A percentile compares a stretch with the other conserved stretches of the same genome.
These are phyloP conservation scores for Letharia lupina DNA, from an alignment of 495 filamentous ascomycete genomes.

Conservation along the genomic window DNA sequence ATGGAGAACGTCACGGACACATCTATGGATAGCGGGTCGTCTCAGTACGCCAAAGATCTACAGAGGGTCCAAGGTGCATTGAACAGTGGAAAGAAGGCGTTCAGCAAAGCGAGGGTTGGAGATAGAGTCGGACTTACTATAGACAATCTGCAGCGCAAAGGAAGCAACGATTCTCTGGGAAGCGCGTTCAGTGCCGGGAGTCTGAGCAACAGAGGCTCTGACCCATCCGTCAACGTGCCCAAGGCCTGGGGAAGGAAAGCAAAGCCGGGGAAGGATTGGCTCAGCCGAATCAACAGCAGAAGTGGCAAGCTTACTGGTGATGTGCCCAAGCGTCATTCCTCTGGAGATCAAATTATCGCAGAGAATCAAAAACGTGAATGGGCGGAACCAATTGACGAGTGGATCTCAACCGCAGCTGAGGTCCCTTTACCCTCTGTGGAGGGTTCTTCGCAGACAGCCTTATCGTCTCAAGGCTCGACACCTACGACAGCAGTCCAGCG, in stretches of 20 bases:
- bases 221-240: conserved; percentile 49
- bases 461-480: conserved; percentile 29
- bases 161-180: conserved; percentile 26
- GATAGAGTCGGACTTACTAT: conserved; percentile 33
- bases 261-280: conserved; percentile 45
- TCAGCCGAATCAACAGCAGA: conserved; percentile 31
- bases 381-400: conserved; percentile 22
- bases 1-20: conserved; percentile 30
- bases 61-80: conserved; percentile 37
- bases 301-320: conserved; percentile 23
- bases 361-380: conserved; percentile 16
- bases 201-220: conserved; percentile 33
- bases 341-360: conserved; percentile 22
- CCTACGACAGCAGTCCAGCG: conserved; percentile 31
- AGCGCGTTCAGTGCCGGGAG: conserved; percentile 26
- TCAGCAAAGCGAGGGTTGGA: conserved; percentile 39
- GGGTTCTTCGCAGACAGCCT: conserved; percentile 32
- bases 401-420: conserved; percentile 30
- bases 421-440: conserved; percentile 40
- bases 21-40: conserved; percentile 29
- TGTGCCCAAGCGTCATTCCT: conserved; percentile 21
- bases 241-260: conserved; percentile 51
- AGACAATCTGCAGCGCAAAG: conserved; percentile 40
- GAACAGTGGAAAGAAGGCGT: conserved; percentile 37
- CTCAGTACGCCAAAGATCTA: conserved; percentile 39